Evolutionary conservation across 192 early-diverging fungal species (phyloP).

Genomic region (Entophlyctis luteolus): DNA sequence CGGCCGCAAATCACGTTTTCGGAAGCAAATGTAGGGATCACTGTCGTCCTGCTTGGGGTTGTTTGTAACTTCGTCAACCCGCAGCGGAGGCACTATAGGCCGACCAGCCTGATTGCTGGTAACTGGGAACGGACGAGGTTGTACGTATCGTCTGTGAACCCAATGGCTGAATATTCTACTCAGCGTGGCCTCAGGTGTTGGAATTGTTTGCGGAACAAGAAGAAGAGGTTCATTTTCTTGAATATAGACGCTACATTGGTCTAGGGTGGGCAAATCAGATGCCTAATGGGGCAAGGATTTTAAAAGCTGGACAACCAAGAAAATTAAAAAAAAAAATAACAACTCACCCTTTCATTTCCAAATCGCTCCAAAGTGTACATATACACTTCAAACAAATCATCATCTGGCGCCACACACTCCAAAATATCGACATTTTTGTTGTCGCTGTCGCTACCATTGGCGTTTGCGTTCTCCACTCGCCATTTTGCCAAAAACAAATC

Average conservation of each 20-base stretch:
- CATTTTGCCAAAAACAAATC: conserved; percentile 49
- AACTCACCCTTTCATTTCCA: conserved; percentile 59
- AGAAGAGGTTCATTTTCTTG: conserved; percentile 14
- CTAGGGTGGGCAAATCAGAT: neutral
- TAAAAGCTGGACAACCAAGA: neutral
- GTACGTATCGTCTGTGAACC: conserved; percentile 11
- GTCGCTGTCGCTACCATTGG: neutral
- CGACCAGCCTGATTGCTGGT: conserved; percentile 16
- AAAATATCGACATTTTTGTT: conserved; percentile 28
- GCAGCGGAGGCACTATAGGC: conserved; percentile 17
- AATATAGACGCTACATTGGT: conserved; percentile 28
- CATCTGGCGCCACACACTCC: no score
- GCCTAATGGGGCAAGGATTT: neutral
- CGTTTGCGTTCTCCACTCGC: conserved; percentile 34
- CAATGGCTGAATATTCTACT: conserved; percentile 11
- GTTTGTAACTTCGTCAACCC: conserved; percentile 8
- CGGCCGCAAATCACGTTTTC: conserved; percentile 82
- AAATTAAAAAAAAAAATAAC: neutral
- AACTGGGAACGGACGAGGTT: conserved; percentile 1
- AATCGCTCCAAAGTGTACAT: conserved; percentile 74
- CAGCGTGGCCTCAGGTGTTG: neutral
- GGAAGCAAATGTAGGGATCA: conserved; percentile 96
- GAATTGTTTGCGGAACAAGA: neutral
- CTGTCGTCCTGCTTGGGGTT: conserved; percentile 49
- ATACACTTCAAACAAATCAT: conserved; percentile 66